Conservation (phyloP, 2,329 filamentous ascomycete species). For the Myrmaecium sp. region DNA sequence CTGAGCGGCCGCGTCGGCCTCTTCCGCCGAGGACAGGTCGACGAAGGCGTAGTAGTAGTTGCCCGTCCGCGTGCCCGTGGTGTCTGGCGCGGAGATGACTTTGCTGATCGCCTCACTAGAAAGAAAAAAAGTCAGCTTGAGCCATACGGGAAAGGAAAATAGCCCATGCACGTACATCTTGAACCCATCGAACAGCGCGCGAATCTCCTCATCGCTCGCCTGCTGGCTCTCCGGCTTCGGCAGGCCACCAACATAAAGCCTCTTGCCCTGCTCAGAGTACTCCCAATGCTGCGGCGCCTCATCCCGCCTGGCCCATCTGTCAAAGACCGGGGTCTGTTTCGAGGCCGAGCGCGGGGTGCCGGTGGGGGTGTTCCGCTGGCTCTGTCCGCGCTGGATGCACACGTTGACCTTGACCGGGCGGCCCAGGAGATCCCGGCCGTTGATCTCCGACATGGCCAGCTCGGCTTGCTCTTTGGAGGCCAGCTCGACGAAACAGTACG, state of each 20-base stretch:
- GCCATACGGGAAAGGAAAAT: no score
- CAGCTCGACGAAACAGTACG: constrained; percentile 61
- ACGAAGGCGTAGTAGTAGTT: constrained; percentile 15
- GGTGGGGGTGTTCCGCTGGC: no score
- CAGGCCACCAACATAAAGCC: constrained; percentile 31
- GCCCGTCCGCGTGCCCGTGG: constrained; percentile 3
- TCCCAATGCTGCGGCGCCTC: no score
- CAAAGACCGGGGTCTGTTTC: no score
- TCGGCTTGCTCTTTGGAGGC: constrained; percentile 38
- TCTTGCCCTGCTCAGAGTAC: no score
- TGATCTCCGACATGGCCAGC: constrained; percentile 22
- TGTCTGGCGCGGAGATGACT: constrained; percentile 13
- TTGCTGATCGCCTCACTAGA: constrained; percentile 33
- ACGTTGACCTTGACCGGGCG: constrained; percentile 44
- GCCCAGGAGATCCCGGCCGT: constrained; percentile 29
- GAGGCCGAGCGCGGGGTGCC: no score
- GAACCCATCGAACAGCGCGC: constrained; percentile 27
- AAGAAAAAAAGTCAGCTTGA: no score
- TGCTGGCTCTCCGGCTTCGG: constrained; percentile 26
- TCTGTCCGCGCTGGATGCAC: constrained; percentile 6
- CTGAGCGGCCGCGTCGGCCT: constrained; percentile 9
- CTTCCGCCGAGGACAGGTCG: constrained; percentile 10
- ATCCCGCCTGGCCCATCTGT: no score
- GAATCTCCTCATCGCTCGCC: constrained; percentile 24
- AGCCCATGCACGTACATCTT: no score